These are phyloP conservation scores for Syzygium oleosum DNA, from an alignment of 345 rosid species.

Conservation along the genomic window DNA sequence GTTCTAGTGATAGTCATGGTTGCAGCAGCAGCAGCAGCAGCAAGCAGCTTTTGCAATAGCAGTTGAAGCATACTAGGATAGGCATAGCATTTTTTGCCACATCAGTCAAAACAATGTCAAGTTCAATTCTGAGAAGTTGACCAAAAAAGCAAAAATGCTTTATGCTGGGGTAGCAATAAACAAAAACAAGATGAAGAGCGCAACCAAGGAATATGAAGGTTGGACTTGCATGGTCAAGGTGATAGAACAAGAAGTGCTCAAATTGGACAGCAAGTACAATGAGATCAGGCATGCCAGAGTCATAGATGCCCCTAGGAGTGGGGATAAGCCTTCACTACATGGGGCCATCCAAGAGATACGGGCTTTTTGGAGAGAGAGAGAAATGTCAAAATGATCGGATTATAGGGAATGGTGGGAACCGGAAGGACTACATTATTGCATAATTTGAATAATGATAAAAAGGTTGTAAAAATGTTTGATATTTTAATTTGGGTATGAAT, in stretches of 20 bases:
- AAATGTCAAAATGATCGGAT: conserved; percentile 7
- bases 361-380: conserved; percentile 1
- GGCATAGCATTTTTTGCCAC: neutral
- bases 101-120: neutral
- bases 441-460: conserved; percentile 17
- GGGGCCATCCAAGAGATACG: neutral
- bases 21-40: neutral
- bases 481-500: conserved; percentile 12
- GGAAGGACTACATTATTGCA: conserved; percentile 26
- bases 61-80: neutral
- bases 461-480: conserved; percentile 15
- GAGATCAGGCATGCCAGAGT: neutral
- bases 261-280: neutral
- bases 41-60: neutral
- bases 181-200: neutral
- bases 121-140: neutral
- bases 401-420: conserved; percentile 19
- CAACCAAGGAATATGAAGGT: neutral
- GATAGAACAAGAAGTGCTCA: neutral
- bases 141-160: neutral
- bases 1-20: neutral
- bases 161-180: neutral
- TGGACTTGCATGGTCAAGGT: neutral
- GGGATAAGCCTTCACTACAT: neutral
- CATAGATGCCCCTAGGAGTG: conserved; percentile 10